Conservation (phyloP, 768 basidiomycete genomes). For the Rhizopogon vulgaris region DNA sequence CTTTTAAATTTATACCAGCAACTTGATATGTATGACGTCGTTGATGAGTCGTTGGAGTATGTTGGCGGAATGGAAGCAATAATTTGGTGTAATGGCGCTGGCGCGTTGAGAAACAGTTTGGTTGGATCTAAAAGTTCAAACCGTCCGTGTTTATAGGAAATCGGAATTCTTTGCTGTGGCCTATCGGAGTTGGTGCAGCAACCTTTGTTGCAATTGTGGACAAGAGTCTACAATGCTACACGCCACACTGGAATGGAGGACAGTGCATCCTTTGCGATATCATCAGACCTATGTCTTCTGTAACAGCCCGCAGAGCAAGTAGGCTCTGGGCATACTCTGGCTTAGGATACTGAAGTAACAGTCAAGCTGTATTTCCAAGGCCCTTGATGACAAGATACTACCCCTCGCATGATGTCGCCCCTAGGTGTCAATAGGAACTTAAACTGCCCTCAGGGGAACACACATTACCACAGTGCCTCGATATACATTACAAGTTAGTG, state of each 20-base stretch:
- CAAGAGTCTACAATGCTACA: neutral
- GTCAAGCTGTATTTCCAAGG: too few relatives aligned
- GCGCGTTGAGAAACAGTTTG: neutral
- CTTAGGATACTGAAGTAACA: neutral
- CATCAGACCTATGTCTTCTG: neutral
- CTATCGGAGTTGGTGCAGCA: neutral
- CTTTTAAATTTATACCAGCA: neutral
- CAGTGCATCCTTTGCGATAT: neutral
- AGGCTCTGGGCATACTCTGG: neutral
- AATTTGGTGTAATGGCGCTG: neutral
- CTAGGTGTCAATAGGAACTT: too few relatives aligned
- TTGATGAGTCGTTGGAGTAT: neutral
- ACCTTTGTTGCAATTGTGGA: slow-evolving; percentile 1
- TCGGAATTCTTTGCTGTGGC: neutral
- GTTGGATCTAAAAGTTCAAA: neutral
- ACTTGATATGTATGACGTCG: neutral
- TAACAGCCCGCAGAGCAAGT: neutral
- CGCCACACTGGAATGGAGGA: neutral
- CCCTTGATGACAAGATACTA: too few relatives aligned
- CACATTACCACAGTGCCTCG: too few relatives aligned
- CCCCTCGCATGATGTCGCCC: too few relatives aligned
- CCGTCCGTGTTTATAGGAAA: neutral
- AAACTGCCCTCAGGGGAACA: too few relatives aligned
- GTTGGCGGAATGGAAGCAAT: neutral
- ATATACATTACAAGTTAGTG: too few relatives aligned